A percentile compares a stretch with the other conserved stretches of the same genome.
phyloP scores from a whole-genome alignment of 805 yeast species.

The Candida methanosorbosa region DNA sequence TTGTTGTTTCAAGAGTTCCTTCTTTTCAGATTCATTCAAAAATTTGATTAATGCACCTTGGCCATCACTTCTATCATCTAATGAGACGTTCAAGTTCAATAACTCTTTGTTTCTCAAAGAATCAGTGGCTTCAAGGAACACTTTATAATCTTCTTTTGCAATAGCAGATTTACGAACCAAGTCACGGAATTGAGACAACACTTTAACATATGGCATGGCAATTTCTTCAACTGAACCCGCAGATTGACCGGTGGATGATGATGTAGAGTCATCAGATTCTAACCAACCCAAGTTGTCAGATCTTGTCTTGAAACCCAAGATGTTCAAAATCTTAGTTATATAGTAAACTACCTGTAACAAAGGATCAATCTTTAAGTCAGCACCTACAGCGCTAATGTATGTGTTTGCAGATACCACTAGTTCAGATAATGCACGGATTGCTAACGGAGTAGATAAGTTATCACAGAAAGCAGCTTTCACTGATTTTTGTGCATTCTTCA shows the following conservation, averaged over 20 bases:
- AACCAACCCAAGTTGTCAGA: conserved; percentile 77
- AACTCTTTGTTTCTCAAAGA: conserved; percentile 63
- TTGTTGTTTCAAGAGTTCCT: conserved; percentile 53
- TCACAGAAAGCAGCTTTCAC: conserved; percentile 83
- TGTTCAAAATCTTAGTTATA: conserved; percentile 58
- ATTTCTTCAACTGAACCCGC: conserved; percentile 46
- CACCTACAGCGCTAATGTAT: conserved; percentile 50
- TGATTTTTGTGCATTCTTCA: conserved; percentile 42
- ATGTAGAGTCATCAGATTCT: conserved; percentile 22
- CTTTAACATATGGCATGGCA: conserved; percentile 73
- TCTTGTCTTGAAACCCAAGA: conserved; percentile 72
- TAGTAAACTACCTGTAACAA: conserved; percentile 56
- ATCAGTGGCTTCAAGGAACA: conserved; percentile 66
- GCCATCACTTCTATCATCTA: conserved; percentile 81
- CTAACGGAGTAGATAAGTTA: conserved; percentile 74
- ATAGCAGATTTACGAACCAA: conserved; percentile 70
- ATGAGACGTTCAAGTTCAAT: conserved; percentile 66
- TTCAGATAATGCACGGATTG: conserved; percentile 54
- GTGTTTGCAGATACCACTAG: conserved; percentile 64
- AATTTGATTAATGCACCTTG: conserved; percentile 80
- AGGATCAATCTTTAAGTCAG: conserved; percentile 55
- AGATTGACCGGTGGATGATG: conserved; percentile 12
- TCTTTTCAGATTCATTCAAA: conserved; percentile 58
- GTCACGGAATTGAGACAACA: conserved; percentile 75
- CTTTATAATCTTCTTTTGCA: conserved; percentile 38